phyloP scores from a whole-genome alignment of 2,329 filamentous ascomycete species.

The Albophoma yamanashiensis region DNA sequence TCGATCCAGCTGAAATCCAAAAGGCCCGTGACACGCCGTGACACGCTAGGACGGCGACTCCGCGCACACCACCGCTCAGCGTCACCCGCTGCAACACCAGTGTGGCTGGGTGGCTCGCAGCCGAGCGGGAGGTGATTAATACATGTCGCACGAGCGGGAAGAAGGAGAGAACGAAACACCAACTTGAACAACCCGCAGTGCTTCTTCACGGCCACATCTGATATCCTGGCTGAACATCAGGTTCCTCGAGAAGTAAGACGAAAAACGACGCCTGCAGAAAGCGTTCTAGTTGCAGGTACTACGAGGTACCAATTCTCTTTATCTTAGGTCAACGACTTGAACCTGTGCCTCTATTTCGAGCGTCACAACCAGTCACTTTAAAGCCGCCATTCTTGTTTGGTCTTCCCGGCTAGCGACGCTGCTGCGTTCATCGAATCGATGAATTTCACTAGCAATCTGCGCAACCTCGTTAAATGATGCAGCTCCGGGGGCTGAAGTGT shows the following conservation, averaged over 20 bases:
- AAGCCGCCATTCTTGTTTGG: background rate
- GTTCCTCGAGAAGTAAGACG: background rate
- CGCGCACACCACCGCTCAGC: background rate
- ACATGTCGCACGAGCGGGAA: background rate
- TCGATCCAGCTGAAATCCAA: background rate
- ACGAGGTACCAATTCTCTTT: too few species aligned
- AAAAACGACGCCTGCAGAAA: conserved; percentile 2
- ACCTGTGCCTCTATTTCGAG: background rate
- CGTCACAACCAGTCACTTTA: background rate
- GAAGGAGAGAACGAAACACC: background rate
- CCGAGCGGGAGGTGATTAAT: background rate
- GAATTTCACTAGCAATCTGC: background rate
- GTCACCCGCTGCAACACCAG: background rate
- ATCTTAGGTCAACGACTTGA: background rate
- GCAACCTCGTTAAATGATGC: too few species aligned
- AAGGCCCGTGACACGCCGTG: background rate
- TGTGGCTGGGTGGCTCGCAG: background rate
- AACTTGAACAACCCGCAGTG: background rate
- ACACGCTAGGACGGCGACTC: background rate
- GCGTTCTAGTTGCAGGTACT: too few species aligned
- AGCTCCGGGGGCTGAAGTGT: background rate
- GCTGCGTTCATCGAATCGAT: background rate
- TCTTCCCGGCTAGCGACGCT: background rate
- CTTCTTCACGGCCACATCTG: background rate
- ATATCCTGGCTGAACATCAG: background rate